Conservation (phyloP, 495 filamentous ascomycete species). For the Penicillium samsonianum region DNA sequence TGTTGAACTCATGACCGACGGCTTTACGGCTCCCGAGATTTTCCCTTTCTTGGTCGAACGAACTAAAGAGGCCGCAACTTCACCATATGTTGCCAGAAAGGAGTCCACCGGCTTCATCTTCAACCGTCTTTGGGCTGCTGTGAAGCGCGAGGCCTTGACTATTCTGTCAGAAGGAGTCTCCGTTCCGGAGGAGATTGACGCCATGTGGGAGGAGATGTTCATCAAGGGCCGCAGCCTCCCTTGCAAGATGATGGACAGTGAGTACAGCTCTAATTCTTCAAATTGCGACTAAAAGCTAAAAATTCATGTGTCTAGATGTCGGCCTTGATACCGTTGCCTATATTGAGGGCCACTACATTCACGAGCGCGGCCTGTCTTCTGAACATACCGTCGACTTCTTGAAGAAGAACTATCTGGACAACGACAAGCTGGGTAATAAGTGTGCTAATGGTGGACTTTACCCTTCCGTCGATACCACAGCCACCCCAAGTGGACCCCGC, state of each 20-base stretch:
- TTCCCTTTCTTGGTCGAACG: slow-evolving; percentile 44
- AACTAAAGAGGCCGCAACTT: slow-evolving; percentile 39
- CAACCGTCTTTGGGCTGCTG: slow-evolving; percentile 55
- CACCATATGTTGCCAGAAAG: slow-evolving; percentile 42
- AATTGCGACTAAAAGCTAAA: too few species aligned
- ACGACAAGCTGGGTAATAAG: slow-evolving; percentile 41
- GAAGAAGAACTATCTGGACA: slow-evolving; percentile 39
- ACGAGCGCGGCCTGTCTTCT: slow-evolving; percentile 41
- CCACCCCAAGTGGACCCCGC: slow-evolving; percentile 1
- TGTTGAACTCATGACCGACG: slow-evolving; percentile 56
- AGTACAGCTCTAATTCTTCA: neutral
- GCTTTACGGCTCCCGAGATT: slow-evolving; percentile 41
- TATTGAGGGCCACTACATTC: slow-evolving; percentile 45
- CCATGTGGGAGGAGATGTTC: slow-evolving; percentile 46
- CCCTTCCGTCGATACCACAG: slow-evolving; percentile 8
- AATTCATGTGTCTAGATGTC: slow-evolving; percentile 27
- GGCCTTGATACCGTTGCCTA: slow-evolving; percentile 55
- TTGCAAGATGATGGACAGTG: slow-evolving; percentile 38
- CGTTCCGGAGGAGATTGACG: slow-evolving; percentile 45
- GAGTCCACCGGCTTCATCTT: slow-evolving; percentile 54
- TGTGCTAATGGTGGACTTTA: slow-evolving; percentile 32
- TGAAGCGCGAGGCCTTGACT: slow-evolving; percentile 50
- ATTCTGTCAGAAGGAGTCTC: slow-evolving; percentile 50
- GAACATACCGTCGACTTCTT: slow-evolving; percentile 42
- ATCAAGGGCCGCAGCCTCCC: slow-evolving; percentile 26